Evolutionary conservation across 768 basidiomycete genomes (phyloP), one percentile per base, ranked within the genome.

Genomic region (Xerocomellus chrysenteron): DNA sequence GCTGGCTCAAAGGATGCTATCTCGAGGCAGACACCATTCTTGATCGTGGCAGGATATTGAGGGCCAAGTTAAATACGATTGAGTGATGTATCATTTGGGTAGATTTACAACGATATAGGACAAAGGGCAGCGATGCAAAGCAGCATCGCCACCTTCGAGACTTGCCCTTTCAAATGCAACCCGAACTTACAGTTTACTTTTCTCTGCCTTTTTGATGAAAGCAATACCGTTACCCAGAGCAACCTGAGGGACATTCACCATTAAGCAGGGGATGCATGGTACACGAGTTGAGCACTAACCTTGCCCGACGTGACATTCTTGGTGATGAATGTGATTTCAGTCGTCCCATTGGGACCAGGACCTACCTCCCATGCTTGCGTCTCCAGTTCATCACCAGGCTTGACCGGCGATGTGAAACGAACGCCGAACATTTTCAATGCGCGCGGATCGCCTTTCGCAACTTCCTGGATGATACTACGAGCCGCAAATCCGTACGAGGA

Each of bases 1-100:
- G 95, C 50, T 97, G 95, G 95, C 74, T 98, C 52, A 97, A 97
- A 73, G 95, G 96, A 24, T 91, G 81, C 68, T 96, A 82, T 76
- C 67, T 90, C 2, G 88, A 90, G 65, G 84, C 80, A 3, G 88
- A 90, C 63, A 70, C 79, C 10, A 65, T 90, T 52, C 68, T 84
- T 56, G 87, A 88, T 67, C 78, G 82, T 3, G 79, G 78, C 24
- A 79, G 88, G 58, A 74, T 84, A 30, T 65, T 86, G 49, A 74
- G 74, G 56, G 68, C 75, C 19, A 67, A 52, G 26, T 40, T 67
- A 21, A 47, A 65, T 28, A 28, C 21, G 10, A n/a, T 37, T 24
- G 30, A 55, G 16, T 61, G 17, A 56, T 9, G 13, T 17, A 44
- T 49, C 14, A 24, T 17, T n/a, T 39, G 17, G n/a, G 21, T 46